Percentiles rank a stretch among this genome's conserved stretches.
These are phyloP conservation scores for Eucalyptus guilfoylei DNA, from an alignment of 345 rosid genomes.

Conservation along the genomic window DNA sequence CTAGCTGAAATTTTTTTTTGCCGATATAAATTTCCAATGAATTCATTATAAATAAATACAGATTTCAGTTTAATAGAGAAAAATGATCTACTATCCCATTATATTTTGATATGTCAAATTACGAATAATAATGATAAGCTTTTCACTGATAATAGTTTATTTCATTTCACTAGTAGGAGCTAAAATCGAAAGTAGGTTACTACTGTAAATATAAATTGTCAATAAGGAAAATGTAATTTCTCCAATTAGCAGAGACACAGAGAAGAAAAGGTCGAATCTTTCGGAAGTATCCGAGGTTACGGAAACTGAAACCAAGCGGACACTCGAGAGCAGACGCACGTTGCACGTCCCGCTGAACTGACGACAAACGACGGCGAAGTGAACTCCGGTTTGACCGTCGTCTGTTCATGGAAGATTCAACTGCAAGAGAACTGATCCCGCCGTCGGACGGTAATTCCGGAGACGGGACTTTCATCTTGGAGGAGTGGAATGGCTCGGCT, in stretches of 20 bases:
- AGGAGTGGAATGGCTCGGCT: constrained; percentile 83
- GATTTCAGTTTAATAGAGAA: background rate
- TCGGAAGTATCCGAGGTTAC: background rate
- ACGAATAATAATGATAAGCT: background rate
- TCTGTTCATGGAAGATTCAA: background rate
- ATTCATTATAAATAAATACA: background rate
- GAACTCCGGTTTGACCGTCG: background rate
- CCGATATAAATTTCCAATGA: background rate
- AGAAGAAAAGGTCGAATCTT: background rate
- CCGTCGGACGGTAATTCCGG: background rate
- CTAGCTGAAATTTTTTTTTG: background rate
- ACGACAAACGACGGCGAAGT: background rate
- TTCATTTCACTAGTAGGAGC: background rate
- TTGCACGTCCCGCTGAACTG: background rate
- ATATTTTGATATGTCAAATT: background rate
- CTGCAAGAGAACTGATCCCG: background rate
- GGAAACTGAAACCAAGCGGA: background rate
- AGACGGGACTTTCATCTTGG: constrained; percentile 5
- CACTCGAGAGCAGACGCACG: background rate
- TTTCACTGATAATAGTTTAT: background rate
- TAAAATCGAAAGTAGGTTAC: background rate
- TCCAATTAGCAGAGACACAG: background rate
- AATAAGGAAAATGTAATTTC: background rate
- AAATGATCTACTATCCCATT: background rate
- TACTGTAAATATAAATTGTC: background rate